Evolutionary conservation across 2,329 filamentous ascomycete species (phyloP), one percentile per base, ranked within the genome.

Genomic region (Penicillium brasilianum): DNA sequence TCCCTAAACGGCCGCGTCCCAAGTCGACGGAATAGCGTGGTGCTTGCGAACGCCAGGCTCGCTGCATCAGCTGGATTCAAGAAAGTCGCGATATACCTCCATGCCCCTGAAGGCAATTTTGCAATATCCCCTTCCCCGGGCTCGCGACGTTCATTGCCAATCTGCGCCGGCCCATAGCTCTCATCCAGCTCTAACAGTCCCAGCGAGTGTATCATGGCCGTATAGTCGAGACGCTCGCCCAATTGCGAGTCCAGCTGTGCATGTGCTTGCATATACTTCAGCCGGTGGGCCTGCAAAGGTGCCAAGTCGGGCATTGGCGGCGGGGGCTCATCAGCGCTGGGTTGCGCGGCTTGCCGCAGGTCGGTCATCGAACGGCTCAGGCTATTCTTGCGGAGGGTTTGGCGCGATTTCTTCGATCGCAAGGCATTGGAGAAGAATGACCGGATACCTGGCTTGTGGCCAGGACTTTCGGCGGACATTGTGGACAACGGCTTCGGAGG

Each of bases 41-140:
- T 83, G 66, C 74, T 82, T 25, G 83, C 75, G 13, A 85, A 72
- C 10, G 82, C 78, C 11, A 87, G 77, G 66, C 76, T 80, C 5
- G 83, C 83, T 18, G 76, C 74, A 57, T 85, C 83, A n/a, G 76
- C 69, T 8, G 78, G 79, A 37, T 75, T 68, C 18, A 86, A 68
- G 59, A 77, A 77, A 9, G 67, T 70, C 13, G 78, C 72, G 41
- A 86, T 78, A 4, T 62, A 62, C 8, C 71, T 68, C 85, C 85
- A 87, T 3, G 85, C 61, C 3, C 72, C 69, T 1, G 74, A 63
- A 4, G 83, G 72, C 14, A 87, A 69, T 44, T 76, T 81, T 0
- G 77, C 77, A 36, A 86, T 76, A 16, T 80, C 69, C 7, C 66
- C 66, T 56, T 85, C 81, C 8, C 67, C 78, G 1, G 72, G 75